Evolutionary conservation across 345 rosid species (phyloP).

Genomic region (Eutrema yunnanense): DNA sequence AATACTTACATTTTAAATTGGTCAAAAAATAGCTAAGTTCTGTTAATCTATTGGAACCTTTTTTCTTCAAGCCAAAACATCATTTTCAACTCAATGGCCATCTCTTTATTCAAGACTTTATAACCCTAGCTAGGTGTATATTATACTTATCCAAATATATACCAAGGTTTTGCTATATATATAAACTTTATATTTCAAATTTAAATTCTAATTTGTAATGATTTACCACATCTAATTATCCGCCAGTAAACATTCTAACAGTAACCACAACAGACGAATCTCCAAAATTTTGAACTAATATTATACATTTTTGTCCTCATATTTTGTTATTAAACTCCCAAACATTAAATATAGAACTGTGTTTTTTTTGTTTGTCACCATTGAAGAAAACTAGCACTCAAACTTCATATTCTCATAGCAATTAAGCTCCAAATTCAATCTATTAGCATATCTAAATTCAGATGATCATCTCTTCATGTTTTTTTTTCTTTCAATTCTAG

Average conservation of each 20-base stretch:
- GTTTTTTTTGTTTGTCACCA: background rate
- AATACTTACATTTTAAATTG: background rate
- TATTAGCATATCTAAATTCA: background rate
- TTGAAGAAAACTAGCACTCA: background rate
- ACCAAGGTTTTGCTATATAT: background rate
- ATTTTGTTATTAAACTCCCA: background rate
- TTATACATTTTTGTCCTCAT: background rate
- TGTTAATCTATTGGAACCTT: conserved; percentile 17
- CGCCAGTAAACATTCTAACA: background rate
- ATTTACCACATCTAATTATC: background rate
- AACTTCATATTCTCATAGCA: background rate
- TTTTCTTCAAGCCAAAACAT: conserved; percentile 21
- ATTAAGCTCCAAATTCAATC: background rate
- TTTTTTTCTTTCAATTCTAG: background rate
- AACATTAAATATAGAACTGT: background rate
- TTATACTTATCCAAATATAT: conserved; percentile 24
- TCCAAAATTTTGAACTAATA: background rate
- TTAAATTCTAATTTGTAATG: background rate
- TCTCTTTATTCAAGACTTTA: conserved; percentile 2
- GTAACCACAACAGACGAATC: background rate
- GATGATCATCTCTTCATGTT: background rate
- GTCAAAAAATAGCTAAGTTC: conserved; percentile 11
- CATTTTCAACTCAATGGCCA: conserved; percentile 24
- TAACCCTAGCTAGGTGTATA: conserved; percentile 3
- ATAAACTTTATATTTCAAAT: background rate